Conservation (phyloP, 345 rosid species). For the Excoecaria cochinchinensis region DNA sequence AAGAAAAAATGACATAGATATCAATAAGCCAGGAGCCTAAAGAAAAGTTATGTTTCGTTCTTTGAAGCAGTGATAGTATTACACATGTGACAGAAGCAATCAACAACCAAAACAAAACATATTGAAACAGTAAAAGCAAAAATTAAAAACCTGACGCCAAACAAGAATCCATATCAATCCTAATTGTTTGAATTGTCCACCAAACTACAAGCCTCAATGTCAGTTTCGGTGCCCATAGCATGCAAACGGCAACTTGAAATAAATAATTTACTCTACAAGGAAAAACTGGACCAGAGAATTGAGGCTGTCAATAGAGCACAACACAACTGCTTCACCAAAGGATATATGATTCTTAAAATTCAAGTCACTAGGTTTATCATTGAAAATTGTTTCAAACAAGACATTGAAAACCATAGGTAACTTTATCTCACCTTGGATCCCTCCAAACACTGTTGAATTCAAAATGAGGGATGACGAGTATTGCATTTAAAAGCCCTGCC, state of each 20-base stretch:
- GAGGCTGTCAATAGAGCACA: neutral
- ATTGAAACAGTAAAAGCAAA: neutral
- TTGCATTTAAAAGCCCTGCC: too few relatives aligned
- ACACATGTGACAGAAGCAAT: neutral
- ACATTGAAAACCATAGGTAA: too few relatives aligned
- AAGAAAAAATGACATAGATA: neutral
- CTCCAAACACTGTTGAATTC: too few relatives aligned
- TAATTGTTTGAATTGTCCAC: neutral
- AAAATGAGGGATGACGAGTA: too few relatives aligned
- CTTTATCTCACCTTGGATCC: too few relatives aligned
- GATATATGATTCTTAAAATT: too few relatives aligned
- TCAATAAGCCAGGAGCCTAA: neutral
- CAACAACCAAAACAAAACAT: neutral
- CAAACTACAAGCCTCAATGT: neutral
- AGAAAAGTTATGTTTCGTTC: neutral
- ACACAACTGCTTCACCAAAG: conserved; percentile 52
- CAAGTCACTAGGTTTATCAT: too few relatives aligned
- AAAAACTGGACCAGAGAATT: neutral
- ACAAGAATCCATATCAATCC: neutral
- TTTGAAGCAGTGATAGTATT: neutral
- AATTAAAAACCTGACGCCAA: neutral
- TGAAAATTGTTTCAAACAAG: too few relatives aligned
- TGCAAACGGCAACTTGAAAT: conserved; percentile 1
- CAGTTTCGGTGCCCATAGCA: neutral
- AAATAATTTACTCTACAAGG: neutral